Base-by-base conservation (phyloP, 805 yeast species). In the Schizosaccharomyces cryophilus region DNA sequence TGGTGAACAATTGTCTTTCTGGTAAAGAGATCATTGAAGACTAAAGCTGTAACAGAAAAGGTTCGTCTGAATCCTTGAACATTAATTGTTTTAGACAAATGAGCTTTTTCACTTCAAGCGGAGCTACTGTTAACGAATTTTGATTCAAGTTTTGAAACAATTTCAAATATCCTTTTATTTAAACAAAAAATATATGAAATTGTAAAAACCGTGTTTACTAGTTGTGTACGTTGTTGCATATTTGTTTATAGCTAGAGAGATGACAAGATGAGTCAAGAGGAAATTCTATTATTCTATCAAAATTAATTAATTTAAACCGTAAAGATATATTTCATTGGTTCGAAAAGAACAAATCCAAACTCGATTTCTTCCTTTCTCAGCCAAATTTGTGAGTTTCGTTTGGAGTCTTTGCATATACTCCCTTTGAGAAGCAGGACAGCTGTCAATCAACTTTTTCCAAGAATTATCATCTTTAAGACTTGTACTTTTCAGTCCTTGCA, bases 271-370 rank as follows among this genome's bases (percentile, higher is more conserved):
- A n/a, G 51, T 45, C 7, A 45, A 6, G 24, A 2, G 17, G 3
- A 24, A 9, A 51, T 6, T 51, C 17, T 19, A 6, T 51, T 11
- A 51, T 29, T 11, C 19, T 17, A 38, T 31, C 9, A n/a, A 26
- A 26, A 29, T 17, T 42, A 40, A 30, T 31, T 54, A 24, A 35
- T 38, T 47, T 17, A 35, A 15, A 31, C 48, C 42, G n/a, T 45
- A 42, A 19, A 42, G 24, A 31, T 42, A 40, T 24, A 29, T 21
- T 30, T 51, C 30, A 60, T 45, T 29, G 26, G 30, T 38, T 17
- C 60, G 26, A 35, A 56, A 56, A n/a, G 60, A 56, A 5, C 42
- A 24, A 31, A 56, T 30, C 60, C 60, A 56, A 35, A 35, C 42
- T 17, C 60, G 47, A 5, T 56, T 24, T 11, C 21, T 38, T 5